Conservation (phyloP, 1,139 yeast species). For the Candida buenavistaensis region DNA sequence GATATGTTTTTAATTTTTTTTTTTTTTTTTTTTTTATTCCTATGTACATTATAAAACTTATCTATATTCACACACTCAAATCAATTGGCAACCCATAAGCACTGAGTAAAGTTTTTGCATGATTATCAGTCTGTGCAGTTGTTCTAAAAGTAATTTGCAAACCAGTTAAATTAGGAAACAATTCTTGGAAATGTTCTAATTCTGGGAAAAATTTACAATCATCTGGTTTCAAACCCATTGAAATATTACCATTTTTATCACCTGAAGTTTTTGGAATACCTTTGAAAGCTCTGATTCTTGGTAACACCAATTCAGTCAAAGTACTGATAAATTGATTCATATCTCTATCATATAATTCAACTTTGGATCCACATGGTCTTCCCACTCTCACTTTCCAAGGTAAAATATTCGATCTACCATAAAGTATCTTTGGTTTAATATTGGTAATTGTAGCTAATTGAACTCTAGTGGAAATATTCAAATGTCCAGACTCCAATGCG, state of each 20-base stretch:
- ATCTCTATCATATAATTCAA: constrained; percentile 73
- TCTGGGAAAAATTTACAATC: constrained; percentile 89
- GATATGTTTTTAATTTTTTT: too few relatives aligned
- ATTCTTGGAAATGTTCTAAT: constrained; percentile 85
- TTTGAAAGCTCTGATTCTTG: constrained; percentile 83
- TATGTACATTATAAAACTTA: too few relatives aligned
- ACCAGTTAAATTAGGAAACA: constrained; percentile 87
- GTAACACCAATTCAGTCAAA: constrained; percentile 86
- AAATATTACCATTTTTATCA: constrained; percentile 80
- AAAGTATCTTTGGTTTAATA: constrained; percentile 71
- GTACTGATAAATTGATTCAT: constrained; percentile 87
- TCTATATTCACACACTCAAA: constrained; percentile 5
- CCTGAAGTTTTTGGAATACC: constrained; percentile 81
- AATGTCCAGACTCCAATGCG: constrained; percentile 71
- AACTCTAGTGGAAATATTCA: constrained; percentile 74
- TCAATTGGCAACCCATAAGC: constrained; percentile 80
- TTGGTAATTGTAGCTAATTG: constrained; percentile 94
- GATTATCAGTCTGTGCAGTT: constrained; percentile 85
- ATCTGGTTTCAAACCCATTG: constrained; percentile 79
- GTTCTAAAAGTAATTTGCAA: constrained; percentile 85
- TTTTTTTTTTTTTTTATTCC: too few relatives aligned
- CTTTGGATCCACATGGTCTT: constrained; percentile 89
- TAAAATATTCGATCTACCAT: constrained; percentile 77
- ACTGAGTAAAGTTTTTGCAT: constrained; percentile 85
- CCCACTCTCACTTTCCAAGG: constrained; percentile 89